Percentiles rank a stretch among this genome's conserved stretches.
Evolutionary conservation across 257 asterid species (phyloP).

Genomic region (Fraxinus pennsylvanica): DNA sequence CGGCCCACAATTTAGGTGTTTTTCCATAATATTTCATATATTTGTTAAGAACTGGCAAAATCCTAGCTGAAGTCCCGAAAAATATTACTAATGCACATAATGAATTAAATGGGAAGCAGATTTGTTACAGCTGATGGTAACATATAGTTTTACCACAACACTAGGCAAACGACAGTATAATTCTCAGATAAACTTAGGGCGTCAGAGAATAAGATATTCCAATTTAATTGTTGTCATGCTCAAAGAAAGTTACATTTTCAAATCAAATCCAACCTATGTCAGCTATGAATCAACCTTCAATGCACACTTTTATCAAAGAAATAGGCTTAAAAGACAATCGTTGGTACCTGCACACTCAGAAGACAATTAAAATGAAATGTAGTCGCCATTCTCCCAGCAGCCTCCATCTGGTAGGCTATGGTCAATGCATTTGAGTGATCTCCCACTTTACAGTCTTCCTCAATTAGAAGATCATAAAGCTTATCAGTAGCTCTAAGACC

Average conservation of each 20-base stretch:
- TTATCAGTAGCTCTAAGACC: conserved; percentile 94
- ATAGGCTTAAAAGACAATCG: conserved; percentile 22
- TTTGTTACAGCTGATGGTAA: conserved; percentile 10
- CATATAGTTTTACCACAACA: conserved; percentile 24
- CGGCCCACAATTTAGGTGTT: not conserved
- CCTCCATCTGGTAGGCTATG: conserved; percentile 97
- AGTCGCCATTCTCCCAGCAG: conserved; percentile 98
- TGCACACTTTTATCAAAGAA: conserved; percentile 7
- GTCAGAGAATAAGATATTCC: conserved; percentile 9
- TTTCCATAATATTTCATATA: not conserved
- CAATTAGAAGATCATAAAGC: conserved; percentile 88
- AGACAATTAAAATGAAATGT: conserved; percentile 98
- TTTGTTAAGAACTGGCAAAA: not conserved
- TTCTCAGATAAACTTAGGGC: conserved; percentile 3
- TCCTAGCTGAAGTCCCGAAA: not conserved
- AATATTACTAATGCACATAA: conserved; percentile 3
- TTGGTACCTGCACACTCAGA: conserved; percentile 82
- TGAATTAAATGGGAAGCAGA: conserved; percentile 5
- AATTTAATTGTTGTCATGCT: conserved; percentile 15
- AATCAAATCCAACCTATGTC: conserved; percentile 8
- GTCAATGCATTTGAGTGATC: conserved; percentile 98
- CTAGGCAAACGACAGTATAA: not conserved
- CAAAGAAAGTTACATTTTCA: conserved; percentile 14
- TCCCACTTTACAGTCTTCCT: conserved; percentile 89
- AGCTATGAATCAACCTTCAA: conserved; percentile 11